These are phyloP conservation scores for Fusarium verrucosum DNA, from an alignment of 2,329 filamentous ascomycete genomes.

Conservation along the genomic window DNA sequence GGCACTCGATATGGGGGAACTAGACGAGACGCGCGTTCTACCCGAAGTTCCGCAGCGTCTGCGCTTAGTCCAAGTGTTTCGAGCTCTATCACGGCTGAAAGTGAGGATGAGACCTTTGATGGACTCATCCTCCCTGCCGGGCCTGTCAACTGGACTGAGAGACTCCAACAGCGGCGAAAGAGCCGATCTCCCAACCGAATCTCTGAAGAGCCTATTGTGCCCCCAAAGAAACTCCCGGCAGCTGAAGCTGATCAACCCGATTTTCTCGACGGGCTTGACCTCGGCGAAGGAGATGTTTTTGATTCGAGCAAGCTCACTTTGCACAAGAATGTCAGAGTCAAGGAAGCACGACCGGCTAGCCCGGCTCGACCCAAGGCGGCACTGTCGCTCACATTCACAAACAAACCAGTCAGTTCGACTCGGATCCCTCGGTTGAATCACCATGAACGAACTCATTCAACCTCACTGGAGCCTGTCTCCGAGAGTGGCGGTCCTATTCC, in stretches of 20 bases:
- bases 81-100: constrained; percentile 90
- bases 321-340: constrained; percentile 92
- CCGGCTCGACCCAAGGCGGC: constrained; percentile 77
- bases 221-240: constrained; percentile 46
- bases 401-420: constrained; percentile 70
- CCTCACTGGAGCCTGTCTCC: constrained; percentile 87
- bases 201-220: constrained; percentile 50
- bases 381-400: constrained; percentile 91
- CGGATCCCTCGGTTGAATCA: constrained; percentile 81
- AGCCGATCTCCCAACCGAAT: constrained; percentile 65
- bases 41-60: constrained; percentile 86
- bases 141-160: constrained; percentile 82
- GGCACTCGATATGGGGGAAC: constrained; percentile 92
- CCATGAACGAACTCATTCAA: constrained; percentile 75
- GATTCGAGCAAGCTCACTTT: constrained; percentile 82
- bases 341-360: constrained; percentile 73
- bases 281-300: constrained; percentile 85
- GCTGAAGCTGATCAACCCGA: constrained; percentile 71
- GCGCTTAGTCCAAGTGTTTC: constrained; percentile 92
- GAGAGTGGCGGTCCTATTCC: constrained; percentile 81
- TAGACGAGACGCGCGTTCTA: constrained; percentile 78
- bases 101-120: constrained; percentile 90
- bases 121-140: constrained; percentile 87
- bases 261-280: constrained; percentile 85
- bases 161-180: constrained; percentile 76